phyloP scores from a whole-genome alignment of 176 grass and related monocot species.

The Saccharum officinarum region DNA sequence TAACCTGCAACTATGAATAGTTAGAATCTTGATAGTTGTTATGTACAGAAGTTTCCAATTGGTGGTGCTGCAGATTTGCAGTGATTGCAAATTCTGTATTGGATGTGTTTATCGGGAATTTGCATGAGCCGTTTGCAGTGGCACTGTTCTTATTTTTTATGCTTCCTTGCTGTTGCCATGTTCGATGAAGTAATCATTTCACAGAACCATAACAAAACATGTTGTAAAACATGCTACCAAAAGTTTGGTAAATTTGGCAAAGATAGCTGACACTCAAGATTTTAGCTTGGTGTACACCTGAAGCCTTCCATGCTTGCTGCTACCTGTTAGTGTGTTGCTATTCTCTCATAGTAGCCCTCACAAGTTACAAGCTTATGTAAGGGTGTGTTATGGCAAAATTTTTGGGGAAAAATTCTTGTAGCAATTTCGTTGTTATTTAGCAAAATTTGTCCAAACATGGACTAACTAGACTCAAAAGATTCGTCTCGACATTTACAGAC shows the following conservation, averaged over 20 bases:
- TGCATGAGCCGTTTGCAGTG: background rate
- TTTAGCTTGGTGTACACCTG: background rate
- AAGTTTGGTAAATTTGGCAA: constrained; percentile 8
- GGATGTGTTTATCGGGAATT: background rate
- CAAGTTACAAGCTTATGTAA: constrained; percentile 2
- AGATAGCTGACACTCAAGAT: background rate
- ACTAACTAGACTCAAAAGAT: too few relatives aligned
- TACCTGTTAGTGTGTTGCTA: background rate
- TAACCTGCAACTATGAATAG: background rate
- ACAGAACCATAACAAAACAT: background rate
- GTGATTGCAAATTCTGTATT: background rate
- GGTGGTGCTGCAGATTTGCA: background rate
- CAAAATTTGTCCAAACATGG: too few relatives aligned
- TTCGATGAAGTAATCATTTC: background rate
- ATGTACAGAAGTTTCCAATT: background rate
- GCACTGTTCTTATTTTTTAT: background rate
- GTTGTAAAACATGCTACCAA: background rate
- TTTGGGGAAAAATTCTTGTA: too few relatives aligned
- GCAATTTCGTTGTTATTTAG: too few relatives aligned
- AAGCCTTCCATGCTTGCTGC: background rate
- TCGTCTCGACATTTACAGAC: too few relatives aligned
- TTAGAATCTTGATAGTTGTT: background rate
- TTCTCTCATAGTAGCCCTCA: background rate
- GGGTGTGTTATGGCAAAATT: too few relatives aligned
- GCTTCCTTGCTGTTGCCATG: background rate